Evolutionary conservation across 495 filamentous ascomycete species (phyloP).

Genomic region (Trichoderma orchidacearum): DNA sequence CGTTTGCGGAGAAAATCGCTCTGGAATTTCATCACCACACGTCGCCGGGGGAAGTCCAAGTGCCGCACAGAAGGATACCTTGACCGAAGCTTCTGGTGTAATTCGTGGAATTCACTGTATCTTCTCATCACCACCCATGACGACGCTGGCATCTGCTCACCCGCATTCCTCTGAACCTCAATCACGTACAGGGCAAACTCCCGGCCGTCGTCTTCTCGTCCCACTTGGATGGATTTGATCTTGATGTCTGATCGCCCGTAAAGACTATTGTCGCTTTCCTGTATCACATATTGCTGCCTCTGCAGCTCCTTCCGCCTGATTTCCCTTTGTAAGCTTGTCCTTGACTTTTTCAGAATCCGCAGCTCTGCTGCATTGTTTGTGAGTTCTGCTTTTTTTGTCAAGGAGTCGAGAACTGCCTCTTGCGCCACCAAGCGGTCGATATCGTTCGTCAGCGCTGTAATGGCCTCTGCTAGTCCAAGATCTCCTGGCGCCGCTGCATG

Average conservation of each 20-base stretch:
- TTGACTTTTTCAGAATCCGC: conserved; percentile 85
- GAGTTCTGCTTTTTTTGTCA: conserved; percentile 87
- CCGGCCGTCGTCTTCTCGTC: conserved; percentile 79
- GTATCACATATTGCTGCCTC: conserved; percentile 90
- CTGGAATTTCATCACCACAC: conserved; percentile 92
- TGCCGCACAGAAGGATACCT: conserved; percentile 77
- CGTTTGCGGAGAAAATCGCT: conserved; percentile 89
- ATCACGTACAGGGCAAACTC: conserved; percentile 91
- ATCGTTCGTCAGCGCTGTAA: conserved; percentile 67
- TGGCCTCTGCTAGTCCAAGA: conserved; percentile 84
- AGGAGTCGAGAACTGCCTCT: conserved; percentile 79
- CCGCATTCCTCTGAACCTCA: conserved; percentile 79
- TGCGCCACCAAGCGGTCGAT: conserved; percentile 83
- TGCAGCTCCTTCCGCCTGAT: conserved; percentile 91
- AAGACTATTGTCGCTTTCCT: conserved; percentile 95
- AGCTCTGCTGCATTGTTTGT: conserved; percentile 94
- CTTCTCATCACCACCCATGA: conserved; percentile 68
- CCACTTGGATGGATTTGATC: conserved; percentile 87
- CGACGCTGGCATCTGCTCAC: conserved; percentile 76
- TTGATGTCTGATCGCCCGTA: conserved; percentile 80
- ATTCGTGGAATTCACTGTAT: conserved; percentile 94
- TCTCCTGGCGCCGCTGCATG: conserved; percentile 94
- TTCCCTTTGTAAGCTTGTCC: conserved; percentile 81
- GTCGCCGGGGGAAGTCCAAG: conserved; percentile 80
- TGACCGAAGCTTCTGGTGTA: conserved; percentile 75